A percentile compares a stretch with the other conserved stretches of the same genome.
phyloP scores from a whole-genome alignment of 2,329 filamentous ascomycete genomes.

The Metarhizium humberi region DNA sequence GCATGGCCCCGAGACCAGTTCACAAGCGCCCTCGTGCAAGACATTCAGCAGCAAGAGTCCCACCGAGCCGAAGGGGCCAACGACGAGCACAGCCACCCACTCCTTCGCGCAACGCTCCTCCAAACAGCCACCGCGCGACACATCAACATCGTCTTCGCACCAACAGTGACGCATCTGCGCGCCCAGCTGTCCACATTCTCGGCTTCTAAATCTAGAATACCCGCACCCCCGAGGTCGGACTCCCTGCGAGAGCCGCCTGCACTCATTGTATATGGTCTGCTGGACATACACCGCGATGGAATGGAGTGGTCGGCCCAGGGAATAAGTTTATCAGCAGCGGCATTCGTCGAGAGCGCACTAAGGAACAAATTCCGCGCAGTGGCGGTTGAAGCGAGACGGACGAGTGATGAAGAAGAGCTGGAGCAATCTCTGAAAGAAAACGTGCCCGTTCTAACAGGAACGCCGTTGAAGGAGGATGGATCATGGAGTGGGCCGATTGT shows the following conservation, averaged over 20 bases:
- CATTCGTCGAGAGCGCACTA: constrained; percentile 51
- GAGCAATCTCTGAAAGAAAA: constrained; percentile 36
- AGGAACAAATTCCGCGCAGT: constrained; percentile 33
- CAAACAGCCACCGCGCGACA: constrained; percentile 60
- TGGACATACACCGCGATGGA: constrained; percentile 56
- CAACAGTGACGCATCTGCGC: constrained; percentile 67
- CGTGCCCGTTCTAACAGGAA: constrained; percentile 54
- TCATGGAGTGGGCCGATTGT: constrained; percentile 51
- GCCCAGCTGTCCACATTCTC: constrained; percentile 59
- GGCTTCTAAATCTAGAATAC: constrained; percentile 23
- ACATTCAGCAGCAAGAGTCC: constrained; percentile 26
- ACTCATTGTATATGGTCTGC: constrained; percentile 55
- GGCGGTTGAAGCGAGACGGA: constrained; percentile 35
- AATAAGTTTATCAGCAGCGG: constrained; percentile 51
- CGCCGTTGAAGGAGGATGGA: constrained; percentile 39
- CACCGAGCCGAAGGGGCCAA: background rate
- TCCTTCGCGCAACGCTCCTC: constrained; percentile 57
- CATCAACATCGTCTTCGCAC: constrained; percentile 62
- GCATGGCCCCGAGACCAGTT: constrained; percentile 60
- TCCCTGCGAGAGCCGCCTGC: constrained; percentile 22
- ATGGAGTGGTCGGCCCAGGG: constrained; percentile 72
- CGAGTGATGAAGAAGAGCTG: constrained; percentile 18
- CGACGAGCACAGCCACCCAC: constrained; percentile 12
- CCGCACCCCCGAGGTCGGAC: constrained; percentile 21
- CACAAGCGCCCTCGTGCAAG: constrained; percentile 44